Evolutionary conservation across 192 early-diverging fungal genomes (phyloP), one percentile per base, ranked within the genome.

Genomic region (Phlyctochytrium planicorne): DNA sequence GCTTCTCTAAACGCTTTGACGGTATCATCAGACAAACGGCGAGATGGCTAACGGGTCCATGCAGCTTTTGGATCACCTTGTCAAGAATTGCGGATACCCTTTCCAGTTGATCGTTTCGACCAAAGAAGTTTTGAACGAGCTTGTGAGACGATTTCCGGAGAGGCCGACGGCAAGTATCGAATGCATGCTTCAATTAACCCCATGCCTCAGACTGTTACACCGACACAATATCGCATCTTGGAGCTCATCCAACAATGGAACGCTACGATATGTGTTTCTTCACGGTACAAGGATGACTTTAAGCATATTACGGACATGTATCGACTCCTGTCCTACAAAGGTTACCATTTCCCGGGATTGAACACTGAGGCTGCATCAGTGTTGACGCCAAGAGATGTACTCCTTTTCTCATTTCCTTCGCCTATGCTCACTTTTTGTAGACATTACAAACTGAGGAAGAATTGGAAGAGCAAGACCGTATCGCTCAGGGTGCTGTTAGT

Each of bases 21-120:
- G 66, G 91, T 89, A 79, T 27, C 25, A n/a, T n/a, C n/a, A n/a
- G n/a, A n/a, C n/a, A n/a, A n/a, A n/a, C n/a, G n/a, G n/a, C n/a
- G n/a, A n/a, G n/a, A n/a, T n/a, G n/a, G n/a, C n/a, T n/a, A n/a
- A n/a, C n/a, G n/a, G n/a, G n/a, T n/a, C n/a, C n/a, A n/a, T n/a
- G n/a, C 63, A 88, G 89, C 84, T 99, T 2, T 82, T 99, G 27
- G 98, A 99, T 75, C 91, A 94, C 68, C 93, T 94, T 67, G 93
- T 97, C 68, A 99, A 99, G 78, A 99, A 98, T 75, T 98, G 98
- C 73, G 96, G 96, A 0, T 94, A 97, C 73, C 89, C 98, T 1
- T 97, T 99, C 66, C 96, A 99, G 69, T 79, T 95, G 64, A 94
- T 97, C 68, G 88, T 99, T 36, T 91, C 90, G 37, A 89, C 92